phyloP scores from a whole-genome alignment of 1,284 basidiomycete species.

The Tranzscheliella williamsii region DNA sequence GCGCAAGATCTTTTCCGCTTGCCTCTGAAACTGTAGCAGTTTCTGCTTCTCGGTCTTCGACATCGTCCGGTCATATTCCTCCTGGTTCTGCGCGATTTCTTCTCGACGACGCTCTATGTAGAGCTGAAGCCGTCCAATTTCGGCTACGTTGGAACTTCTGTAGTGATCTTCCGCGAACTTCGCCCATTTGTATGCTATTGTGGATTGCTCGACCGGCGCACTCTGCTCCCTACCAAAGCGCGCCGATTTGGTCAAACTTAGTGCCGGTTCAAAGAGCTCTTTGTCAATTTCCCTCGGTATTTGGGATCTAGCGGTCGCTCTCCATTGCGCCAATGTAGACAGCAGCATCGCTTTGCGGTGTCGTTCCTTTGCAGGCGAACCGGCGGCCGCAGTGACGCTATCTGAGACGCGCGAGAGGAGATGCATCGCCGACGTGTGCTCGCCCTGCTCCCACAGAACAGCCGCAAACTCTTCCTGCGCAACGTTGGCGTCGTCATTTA shows the following conservation, averaged over 20 bases:
- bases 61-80: constrained; percentile 60
- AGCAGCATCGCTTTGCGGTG: constrained; percentile 62
- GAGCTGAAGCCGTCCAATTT: constrained; percentile 72
- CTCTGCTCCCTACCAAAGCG: neutral
- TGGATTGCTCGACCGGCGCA: constrained; percentile 64
- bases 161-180: constrained; percentile 87
- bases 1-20: constrained; percentile 35
- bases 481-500: constrained; percentile 56
- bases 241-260: constrained; percentile 32
- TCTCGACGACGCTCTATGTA: constrained; percentile 74
- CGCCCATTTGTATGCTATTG: constrained; percentile 81
- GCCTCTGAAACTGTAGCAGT: constrained; percentile 24
- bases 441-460: constrained; percentile 84
- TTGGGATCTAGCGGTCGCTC: constrained; percentile 79
- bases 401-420: constrained; percentile 66
- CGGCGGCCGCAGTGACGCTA: constrained; percentile 1
- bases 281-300: constrained; percentile 75
- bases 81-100: constrained; percentile 68
- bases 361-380: constrained; percentile 6
- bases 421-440: constrained; percentile 80
- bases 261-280: constrained; percentile 73
- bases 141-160: constrained; percentile 71
- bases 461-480: constrained; percentile 81
- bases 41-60: constrained; percentile 13
- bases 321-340: constrained; percentile 72